Evolutionary conservation across 1,139 yeast genomes (phyloP).

Genomic region (Kurtzmaniella quercitrusa): DNA sequence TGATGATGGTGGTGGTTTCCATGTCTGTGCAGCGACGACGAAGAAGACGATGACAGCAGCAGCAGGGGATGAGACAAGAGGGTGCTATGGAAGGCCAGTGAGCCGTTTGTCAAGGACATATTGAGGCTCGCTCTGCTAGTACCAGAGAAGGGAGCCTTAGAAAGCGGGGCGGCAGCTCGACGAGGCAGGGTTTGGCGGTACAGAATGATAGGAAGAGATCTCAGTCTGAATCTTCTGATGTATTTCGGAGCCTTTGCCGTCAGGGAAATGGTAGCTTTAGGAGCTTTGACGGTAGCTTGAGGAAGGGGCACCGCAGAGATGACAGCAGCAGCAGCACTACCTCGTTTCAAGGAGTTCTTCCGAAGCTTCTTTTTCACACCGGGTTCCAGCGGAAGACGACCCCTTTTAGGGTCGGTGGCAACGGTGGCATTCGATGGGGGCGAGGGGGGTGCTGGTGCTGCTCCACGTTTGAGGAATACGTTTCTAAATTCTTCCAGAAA

Average conservation of each 20-base stretch:
- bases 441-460: background rate
- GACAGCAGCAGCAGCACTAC: constrained; percentile 7
- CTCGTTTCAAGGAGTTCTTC: constrained; percentile 4
- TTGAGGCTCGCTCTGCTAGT: constrained; percentile 1
- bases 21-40: constrained; percentile 5
- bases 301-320: constrained; percentile 8
- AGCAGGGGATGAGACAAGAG: constrained; percentile 3
- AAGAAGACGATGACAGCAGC: constrained; percentile 3
- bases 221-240: constrained; percentile 36
- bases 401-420: constrained; percentile 12
- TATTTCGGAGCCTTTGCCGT: constrained; percentile 32
- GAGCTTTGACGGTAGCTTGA: constrained; percentile 1
- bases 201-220: constrained; percentile 42
- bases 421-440: background rate
- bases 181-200: constrained; percentile 13
- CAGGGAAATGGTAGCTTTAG: constrained; percentile 5
- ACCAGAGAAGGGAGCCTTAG: background rate
- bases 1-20: constrained; percentile 15
- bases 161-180: background rate
- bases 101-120: background rate
- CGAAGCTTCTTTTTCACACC: constrained; percentile 8
- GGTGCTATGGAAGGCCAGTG: background rate
- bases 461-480: constrained; percentile 21
- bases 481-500: constrained; percentile 31
- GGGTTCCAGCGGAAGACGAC: constrained; percentile 12